Percentiles rank a stretch among this genome's conserved stretches.
Conservation (phyloP, 306 rosid species). For the Ammopiptanthus mongolicus region DNA sequence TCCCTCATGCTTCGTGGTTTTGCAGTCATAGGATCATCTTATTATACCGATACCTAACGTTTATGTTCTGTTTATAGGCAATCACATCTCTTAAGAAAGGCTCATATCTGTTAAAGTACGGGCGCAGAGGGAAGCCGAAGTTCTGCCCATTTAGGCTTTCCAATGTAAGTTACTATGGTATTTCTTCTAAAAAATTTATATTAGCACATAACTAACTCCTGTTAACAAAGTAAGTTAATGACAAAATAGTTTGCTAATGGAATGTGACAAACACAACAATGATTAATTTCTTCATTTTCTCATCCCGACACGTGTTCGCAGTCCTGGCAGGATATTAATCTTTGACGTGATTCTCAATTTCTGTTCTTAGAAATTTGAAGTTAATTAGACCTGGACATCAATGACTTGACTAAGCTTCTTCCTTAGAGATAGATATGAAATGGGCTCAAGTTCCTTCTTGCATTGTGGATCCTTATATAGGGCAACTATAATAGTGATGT, state of each 20-base stretch:
- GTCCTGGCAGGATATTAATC: background rate
- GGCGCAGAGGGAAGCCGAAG: conserved; percentile 95
- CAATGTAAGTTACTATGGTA: conserved; percentile 51
- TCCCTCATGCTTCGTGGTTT: conserved; percentile 6
- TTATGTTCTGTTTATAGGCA: conserved; percentile 47
- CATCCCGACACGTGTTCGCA: background rate
- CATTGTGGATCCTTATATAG: background rate
- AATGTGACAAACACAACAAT: background rate
- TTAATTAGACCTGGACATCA: background rate
- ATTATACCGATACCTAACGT: background rate
- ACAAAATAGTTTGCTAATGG: background rate
- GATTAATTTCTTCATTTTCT: background rate
- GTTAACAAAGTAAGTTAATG: background rate
- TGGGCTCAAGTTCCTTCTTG: background rate
- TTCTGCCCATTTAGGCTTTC: conserved; percentile 95
- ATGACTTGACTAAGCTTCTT: background rate
- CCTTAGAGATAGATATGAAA: background rate
- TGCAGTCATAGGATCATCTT: conserved; percentile 13
- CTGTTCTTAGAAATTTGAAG: background rate
- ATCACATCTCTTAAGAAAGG: conserved; percentile 90
- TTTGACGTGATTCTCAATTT: background rate
- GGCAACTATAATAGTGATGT: background rate
- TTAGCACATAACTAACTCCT: background rate
- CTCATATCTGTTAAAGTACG: conserved; percentile 79
- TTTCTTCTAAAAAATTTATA: background rate